phyloP scores from a whole-genome alignment of 768 basidiomycete species.

The Trametes gibbosa region DNA sequence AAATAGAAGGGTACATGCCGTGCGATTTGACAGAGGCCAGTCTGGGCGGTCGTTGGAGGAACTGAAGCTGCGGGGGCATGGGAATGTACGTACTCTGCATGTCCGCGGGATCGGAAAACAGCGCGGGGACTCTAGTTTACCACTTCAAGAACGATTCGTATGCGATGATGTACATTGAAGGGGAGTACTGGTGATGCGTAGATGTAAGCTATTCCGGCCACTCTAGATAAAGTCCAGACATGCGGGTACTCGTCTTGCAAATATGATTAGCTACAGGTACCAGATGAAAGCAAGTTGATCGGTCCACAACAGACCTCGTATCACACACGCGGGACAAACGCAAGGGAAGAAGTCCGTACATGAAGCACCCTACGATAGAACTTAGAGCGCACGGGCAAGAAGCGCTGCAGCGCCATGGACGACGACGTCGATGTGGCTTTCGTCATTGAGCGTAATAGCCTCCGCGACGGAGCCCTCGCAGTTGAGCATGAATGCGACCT shows the following conservation, averaged over 20 bases:
- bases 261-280: no score
- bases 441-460: slow-evolving; percentile 28
- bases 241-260: background rate
- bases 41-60: background rate
- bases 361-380: no score
- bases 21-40: background rate
- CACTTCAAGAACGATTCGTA: no score
- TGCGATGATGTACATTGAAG: background rate
- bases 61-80: no score
- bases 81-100: no score
- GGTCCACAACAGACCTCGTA: no score
- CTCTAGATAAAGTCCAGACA: background rate
- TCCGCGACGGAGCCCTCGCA: slow-evolving; percentile 38
- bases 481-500: slow-evolving; percentile 42
- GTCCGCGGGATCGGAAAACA: no score
- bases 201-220: no score
- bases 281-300: no score
- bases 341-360: no score
- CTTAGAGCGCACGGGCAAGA: background rate
- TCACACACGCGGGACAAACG: no score
- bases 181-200: background rate
- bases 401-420: background rate
- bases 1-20: background rate
- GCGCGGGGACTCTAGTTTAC: no score
- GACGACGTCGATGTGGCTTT: slow-evolving; percentile 9